Evolutionary conservation across 2,329 filamentous ascomycete species (phyloP), one percentile per base, ranked within the genome.

Genomic region (Cercospora zeina): DNA sequence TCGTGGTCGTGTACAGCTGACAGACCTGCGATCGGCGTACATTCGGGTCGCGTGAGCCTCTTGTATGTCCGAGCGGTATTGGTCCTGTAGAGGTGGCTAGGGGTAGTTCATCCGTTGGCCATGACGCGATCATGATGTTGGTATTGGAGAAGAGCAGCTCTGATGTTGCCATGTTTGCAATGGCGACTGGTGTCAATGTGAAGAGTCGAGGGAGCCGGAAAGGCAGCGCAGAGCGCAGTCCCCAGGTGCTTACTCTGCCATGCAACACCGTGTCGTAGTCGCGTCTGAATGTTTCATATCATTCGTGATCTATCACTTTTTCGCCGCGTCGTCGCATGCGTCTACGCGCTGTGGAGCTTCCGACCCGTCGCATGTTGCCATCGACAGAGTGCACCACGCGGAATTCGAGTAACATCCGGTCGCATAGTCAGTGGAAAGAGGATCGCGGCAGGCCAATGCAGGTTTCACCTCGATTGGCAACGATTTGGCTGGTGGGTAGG

Each of bases 221-320:
- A 45, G 9, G 39, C 39, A 45, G 39, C 27, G 47, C 24, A 50
- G 21, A n/a, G 45, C 14, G 45, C 45, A 50, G 21, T 21, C 14
- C 27, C 16, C 11, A 30, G 27, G 27, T 50, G 45, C 45, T 50
- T 50, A 13, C 31, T 54, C 31, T 36, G 36, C 16, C 16, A 47
- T 45, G 36, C 54, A 57, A 8, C 10, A 33, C 36, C 54, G 54
- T 57, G 54, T 57, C 5, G 24, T 57, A 37, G 54, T 57, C 54
- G 54, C 54, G 37, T 57, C 39, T 24, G 10, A 19, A 36, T 47
- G 54, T 57, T 57, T 57, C 54, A 57, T 45, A 47, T 45, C 37
- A 30, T 57, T 57, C 36, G 36, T 57, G 53, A 39, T 37, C 16
- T 39, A 30, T 55, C 31, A 55, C 39, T 45, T 55, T 55, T 14